Base-by-base conservation (phyloP, 2,329 filamentous ascomycete genomes). In the Nemania diffusa region DNA sequence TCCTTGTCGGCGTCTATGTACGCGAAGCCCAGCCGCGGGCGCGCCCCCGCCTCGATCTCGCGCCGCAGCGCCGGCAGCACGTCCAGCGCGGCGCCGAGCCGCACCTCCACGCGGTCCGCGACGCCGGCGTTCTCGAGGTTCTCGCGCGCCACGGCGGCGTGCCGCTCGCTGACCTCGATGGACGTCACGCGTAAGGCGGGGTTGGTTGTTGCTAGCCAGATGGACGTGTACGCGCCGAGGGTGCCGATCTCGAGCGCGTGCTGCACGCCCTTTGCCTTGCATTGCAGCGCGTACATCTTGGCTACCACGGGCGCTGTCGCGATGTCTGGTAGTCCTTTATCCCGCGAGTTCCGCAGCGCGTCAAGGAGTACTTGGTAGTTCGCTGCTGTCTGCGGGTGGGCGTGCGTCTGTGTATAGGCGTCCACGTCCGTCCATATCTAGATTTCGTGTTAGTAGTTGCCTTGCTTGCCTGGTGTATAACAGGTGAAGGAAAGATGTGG, bases 191-290 rank as follows among this genome's bases (percentile, higher is more conserved):
- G 56, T 11, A 67, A 7, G 1, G 8, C 46, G 1, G 70, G 70
- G 53, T 66, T 66, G 40, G 48, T 44, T 1, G 53, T 58, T 22
- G 70, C 63, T 1, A 72, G 58, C 65, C 65, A 70, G 57, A 70
- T 64, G 6, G 65, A 62, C n/a, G 70, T 70, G 58, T 70, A 72
- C n/a, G n/a, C 70, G n/a, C 70, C 70, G 15, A 72, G 59, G 4
- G 70, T 72, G 37, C 70, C 70, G 53, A 72, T 27, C 46, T 72
- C 70, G 0, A 72, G 64, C 15, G 68, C 68, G 51, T 70, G 68
- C 57, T 42, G 40, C 26, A 65, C 65, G 15, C 7, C 8, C 29
- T 42, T 44, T 22, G 68, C 62, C 56, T 50, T 53, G 68, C 68
- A 70, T 15, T 70, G 68, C 63, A 70, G 52, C 8, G 68, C 68